Evolutionary conservation across 768 basidiomycete species (phyloP).

Genomic region (Suillus sp.): DNA sequence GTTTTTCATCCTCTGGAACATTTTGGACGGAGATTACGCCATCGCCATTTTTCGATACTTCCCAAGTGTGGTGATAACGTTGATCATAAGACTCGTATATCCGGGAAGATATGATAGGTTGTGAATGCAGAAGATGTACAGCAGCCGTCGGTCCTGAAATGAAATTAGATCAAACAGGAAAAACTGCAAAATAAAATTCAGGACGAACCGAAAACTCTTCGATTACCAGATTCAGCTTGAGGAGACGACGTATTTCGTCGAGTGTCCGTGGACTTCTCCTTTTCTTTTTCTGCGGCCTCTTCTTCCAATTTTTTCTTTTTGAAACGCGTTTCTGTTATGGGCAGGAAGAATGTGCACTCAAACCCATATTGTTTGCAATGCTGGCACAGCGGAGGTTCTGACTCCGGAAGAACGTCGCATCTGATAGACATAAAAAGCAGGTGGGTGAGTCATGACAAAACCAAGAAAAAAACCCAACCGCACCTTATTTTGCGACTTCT

Average conservation of each 20-base stretch:
- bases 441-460: not conserved
- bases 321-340: conserved; percentile 98
- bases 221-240: conserved; percentile 53
- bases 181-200: conserved; percentile 12
- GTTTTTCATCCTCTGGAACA: conserved; percentile 57
- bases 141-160: conserved; percentile 82
- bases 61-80: conserved; percentile 86
- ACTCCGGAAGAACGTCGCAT: conserved; percentile 84
- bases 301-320: conserved; percentile 92
- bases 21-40: conserved; percentile 85
- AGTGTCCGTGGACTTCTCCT: conserved; percentile 31
- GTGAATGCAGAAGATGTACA: conserved; percentile 87
- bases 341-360: conserved; percentile 96
- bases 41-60: conserved; percentile 80
- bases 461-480: conserved; percentile 21
- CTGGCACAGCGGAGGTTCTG: conserved; percentile 81
- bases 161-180: conserved; percentile 33
- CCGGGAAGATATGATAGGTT: conserved; percentile 80
- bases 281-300: conserved; percentile 49
- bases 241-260: conserved; percentile 45
- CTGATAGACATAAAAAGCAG: conserved; percentile 27
- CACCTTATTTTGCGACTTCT: conserved; percentile 86
- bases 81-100: conserved; percentile 87
- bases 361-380: conserved; percentile 95
- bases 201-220: conserved; percentile 62